These are phyloP conservation scores for Lithohypha guttulata DNA, from an alignment of 2,329 filamentous ascomycete species.

Conservation along the genomic window DNA sequence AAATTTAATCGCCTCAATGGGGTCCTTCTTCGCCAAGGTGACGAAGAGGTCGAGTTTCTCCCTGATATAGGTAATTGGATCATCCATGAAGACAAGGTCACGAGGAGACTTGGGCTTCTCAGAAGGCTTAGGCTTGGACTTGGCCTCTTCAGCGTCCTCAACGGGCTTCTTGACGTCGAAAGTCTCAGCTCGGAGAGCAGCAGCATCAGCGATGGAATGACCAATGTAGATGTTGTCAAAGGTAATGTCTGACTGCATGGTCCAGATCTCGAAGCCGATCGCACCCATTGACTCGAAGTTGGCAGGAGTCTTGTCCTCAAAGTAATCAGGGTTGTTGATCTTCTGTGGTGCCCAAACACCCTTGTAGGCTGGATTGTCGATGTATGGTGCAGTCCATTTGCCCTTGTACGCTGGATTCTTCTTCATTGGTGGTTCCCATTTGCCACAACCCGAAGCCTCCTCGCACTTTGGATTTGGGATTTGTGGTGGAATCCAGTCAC, in stretches of 20 bases:
- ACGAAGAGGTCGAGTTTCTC: conserved; percentile 92
- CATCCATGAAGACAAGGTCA: conserved; percentile 79
- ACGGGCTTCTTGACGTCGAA: conserved; percentile 78
- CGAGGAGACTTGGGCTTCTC: conserved; percentile 56
- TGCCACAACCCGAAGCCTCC: conserved; percentile 84
- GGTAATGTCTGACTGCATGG: conserved; percentile 97
- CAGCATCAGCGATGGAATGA: conserved; percentile 86
- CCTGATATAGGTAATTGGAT: conserved; percentile 76
- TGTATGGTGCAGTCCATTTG: conserved; percentile 86
- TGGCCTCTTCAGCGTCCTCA: conserved; percentile 66
- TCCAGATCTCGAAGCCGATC: conserved; percentile 99
- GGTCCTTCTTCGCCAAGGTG: conserved; percentile 70
- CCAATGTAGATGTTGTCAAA: conserved; percentile 99
- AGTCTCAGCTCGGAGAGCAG: conserved; percentile 77
- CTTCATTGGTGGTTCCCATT: conserved; percentile 84
- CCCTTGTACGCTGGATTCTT: conserved; percentile 97
- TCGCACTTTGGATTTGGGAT: conserved; percentile 93
- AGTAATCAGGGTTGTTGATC: conserved; percentile 94
- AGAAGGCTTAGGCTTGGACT: conserved; percentile 65
- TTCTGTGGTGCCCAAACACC: conserved; percentile 87
- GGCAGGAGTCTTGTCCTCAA: conserved; percentile 89
- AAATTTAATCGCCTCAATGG: conserved; percentile 72
- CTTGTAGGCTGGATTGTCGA: conserved; percentile 98
- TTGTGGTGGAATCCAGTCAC: conserved; percentile 86
- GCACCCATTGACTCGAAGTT: conserved; percentile 98